Base-by-base conservation (phyloP, 73 alveolate genomes). In the Blepharisma japonicum region DNA sequence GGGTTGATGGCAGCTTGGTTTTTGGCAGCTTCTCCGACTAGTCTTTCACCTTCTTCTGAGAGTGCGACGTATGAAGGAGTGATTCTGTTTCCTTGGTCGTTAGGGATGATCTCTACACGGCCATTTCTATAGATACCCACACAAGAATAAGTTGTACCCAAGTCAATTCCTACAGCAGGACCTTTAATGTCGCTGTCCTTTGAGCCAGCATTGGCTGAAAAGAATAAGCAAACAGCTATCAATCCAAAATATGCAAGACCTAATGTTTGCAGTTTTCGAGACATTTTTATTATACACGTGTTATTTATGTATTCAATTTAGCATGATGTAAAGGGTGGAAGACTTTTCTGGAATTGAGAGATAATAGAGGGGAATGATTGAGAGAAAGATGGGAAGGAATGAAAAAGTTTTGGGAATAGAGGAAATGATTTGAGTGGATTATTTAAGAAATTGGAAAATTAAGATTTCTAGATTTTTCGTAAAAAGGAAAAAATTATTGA, bases 121-220 rank as follows among this genome's bases (percentile, higher is more conserved):
- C 95, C 94, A 83, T 93, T 88, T 86, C 87, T 88, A 66, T 79
- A 94, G 74, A 94, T 83, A 21, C 98, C 99, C 8, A 94, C 98
- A 71, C 98, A 95, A 42, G 99, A 95, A 91, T 83, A 95, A 72
- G 98, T 95, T 21, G 99, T 93, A 23, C 99, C 99, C 71, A 95
- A 81, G 88, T 95, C 99, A 77, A 95, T 95, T 71, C 99, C 99
- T 55, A 95, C 85, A 23, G 91, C 97, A 55, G 99, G 98, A 66
- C 98, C 97, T 77, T 93, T 94, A 23, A 92, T 89, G 71, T 71
- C 48, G 9, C 61, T 14, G 11, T 61, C 74, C 23, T 61, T 61
- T 61, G 74, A 61, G 48, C 47, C 74, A 2, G 47, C 74, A 18
- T n/a, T 14, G 74, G 74, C 74, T 39, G 23, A 61, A 61, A 61